A percentile compares a stretch with the other conserved stretches of the same genome.
phyloP scores from a whole-genome alignment of 176 grass and related monocot genomes.

The Triticum aestivum region IWGSC_CS_RefSeq_v2.1 NC_057813.1:432368077-432368576 shows the following conservation, averaged over 20 bases:
- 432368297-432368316: neutral
- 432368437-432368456: no score
- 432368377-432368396: neutral
- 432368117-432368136: constrained; percentile 14
- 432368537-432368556: no score
- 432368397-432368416: neutral
- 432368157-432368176: neutral
- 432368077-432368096: neutral
- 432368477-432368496: no score
- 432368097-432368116: neutral
- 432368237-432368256: neutral
- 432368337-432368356: neutral
- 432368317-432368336: neutral
- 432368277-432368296: neutral
- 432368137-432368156: neutral
- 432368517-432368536: no score
- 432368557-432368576: no score
- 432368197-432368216: neutral
- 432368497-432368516: no score
- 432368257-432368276: neutral
- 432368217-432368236: neutral
- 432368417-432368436: no score
- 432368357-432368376: constrained; percentile 8
- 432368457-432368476: no score
- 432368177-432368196: neutral